These are phyloP conservation scores for Lentinula aciculospora DNA, from an alignment of 768 basidiomycete species.

Conservation along the genomic window DNA sequence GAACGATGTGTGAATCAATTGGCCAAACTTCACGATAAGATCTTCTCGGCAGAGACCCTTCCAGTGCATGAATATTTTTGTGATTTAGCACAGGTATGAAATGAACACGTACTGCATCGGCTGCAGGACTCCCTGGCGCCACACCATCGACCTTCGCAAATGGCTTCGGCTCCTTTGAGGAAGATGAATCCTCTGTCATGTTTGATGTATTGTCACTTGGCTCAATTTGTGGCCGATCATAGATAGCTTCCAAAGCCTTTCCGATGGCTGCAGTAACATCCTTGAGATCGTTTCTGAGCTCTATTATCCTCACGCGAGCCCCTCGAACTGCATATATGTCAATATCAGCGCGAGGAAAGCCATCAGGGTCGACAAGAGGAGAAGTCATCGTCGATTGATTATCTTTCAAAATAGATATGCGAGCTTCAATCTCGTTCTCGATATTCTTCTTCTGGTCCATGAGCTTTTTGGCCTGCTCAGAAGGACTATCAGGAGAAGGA, in stretches of 20 bases:
- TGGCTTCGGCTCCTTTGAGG: conserved; percentile 16
- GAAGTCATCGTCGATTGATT: conserved; percentile 64
- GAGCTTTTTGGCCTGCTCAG: conserved; percentile 56
- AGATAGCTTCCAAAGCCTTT: conserved; percentile 64
- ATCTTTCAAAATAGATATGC: conserved; percentile 55
- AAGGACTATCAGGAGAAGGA: conserved; percentile 37
- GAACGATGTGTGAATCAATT: conserved; percentile 50
- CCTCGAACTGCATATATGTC: conserved; percentile 75
- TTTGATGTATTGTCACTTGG: background rate
- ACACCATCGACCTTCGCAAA: conserved; percentile 84
- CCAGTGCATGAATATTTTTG: conserved; percentile 5
- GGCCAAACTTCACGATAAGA: conserved; percentile 70
- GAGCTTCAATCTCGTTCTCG: conserved; percentile 63
- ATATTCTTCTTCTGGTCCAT: conserved; percentile 67
- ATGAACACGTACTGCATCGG: conserved; percentile 54
- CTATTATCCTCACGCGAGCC: conserved; percentile 73
- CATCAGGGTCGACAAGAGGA: conserved; percentile 79
- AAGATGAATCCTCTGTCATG: background rate
- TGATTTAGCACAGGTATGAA: background rate
- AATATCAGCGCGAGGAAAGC: conserved; percentile 85
- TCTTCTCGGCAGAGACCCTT: conserved; percentile 69
- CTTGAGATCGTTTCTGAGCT: conserved; percentile 74
- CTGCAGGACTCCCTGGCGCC: conserved; percentile 77
- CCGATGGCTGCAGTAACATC: conserved; percentile 62
- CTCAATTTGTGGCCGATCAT: conserved; percentile 31